phyloP scores from a whole-genome alignment of 2,329 filamentous ascomycete genomes.

The Venturia aucupariae region DNA sequence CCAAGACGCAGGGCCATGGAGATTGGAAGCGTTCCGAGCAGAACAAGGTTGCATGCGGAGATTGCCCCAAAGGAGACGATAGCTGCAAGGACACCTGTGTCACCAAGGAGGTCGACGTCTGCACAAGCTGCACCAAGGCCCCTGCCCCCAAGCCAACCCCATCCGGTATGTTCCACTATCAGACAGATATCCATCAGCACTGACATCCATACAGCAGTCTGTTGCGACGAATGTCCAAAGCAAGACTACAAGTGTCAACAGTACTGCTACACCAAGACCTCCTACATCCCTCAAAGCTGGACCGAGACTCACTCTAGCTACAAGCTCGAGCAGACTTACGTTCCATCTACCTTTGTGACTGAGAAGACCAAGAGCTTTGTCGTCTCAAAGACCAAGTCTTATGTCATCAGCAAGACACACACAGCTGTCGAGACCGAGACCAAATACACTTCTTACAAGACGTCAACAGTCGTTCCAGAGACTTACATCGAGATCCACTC shows the following conservation, averaged over 20 bases:
- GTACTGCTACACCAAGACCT: conserved; percentile 9
- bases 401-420: neutral
- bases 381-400: neutral
- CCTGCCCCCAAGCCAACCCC: neutral
- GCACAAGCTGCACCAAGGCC: neutral
- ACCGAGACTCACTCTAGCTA: neutral
- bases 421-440: neutral
- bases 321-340: neutral
- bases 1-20: neutral
- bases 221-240: conserved; percentile 4
- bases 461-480: neutral
- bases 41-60: conserved; percentile 5
- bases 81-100: neutral
- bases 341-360: neutral
- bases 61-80: neutral
- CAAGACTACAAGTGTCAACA: neutral
- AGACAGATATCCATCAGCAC: neutral
- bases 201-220: neutral
- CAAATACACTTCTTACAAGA: neutral
- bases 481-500: neutral
- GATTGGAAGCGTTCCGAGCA: neutral
- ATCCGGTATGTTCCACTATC: neutral
- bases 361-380: conserved; percentile 5
- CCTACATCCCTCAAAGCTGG: neutral
- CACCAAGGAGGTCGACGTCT: neutral